Evolutionary conservation across 176 grass and related monocot species (phyloP), one percentile per base, ranked within the genome.

Genomic region (Typha latifolia): DNA sequence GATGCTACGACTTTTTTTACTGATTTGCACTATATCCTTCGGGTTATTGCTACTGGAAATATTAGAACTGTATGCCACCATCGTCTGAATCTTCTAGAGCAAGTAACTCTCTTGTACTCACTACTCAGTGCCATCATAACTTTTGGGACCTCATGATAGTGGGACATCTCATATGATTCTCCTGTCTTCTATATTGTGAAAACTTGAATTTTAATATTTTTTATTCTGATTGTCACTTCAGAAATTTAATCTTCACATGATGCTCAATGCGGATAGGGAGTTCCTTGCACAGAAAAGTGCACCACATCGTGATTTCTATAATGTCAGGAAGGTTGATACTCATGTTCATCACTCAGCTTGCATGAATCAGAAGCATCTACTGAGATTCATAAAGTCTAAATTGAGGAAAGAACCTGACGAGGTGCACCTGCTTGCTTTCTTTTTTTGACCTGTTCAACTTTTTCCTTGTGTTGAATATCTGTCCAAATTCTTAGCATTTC

Each of bases 261-360:
- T 91, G 91, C 82, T 96, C 74, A 96, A 96, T 75, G 66, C 91
- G 80, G 87, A 96, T 84, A 87, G 80, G 81, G 91, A 96, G 70
- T 74, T 96, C 63, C 87, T 96, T 86, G 91, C 91, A 78, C 91
- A 96, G 68, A 96, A 96, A 82, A 79, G 77, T 84, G 91, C 91
- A 81, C 91, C 91, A 16, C 91, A 91, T 64, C 80, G 87, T 63
- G 91, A 96, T 74, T 91, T 96, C 57, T 96, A 96, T 68, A 96
- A 96, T 57, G 91, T 96, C 67, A 83, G 91, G 63, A 96, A 96
- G 77, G 91, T 96, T 73, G 91, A 96, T 72, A 96, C 91, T 77
- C 91, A 96, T 86, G 84, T 96, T 78, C 91, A 96, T 77, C 91
- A 96, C 75, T 96, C 91, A n/a, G 91, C 91, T 26, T 96, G 91